phyloP scores from a whole-genome alignment of 1,284 basidiomycete genomes.

The Rhodotorula sp. region DNA sequence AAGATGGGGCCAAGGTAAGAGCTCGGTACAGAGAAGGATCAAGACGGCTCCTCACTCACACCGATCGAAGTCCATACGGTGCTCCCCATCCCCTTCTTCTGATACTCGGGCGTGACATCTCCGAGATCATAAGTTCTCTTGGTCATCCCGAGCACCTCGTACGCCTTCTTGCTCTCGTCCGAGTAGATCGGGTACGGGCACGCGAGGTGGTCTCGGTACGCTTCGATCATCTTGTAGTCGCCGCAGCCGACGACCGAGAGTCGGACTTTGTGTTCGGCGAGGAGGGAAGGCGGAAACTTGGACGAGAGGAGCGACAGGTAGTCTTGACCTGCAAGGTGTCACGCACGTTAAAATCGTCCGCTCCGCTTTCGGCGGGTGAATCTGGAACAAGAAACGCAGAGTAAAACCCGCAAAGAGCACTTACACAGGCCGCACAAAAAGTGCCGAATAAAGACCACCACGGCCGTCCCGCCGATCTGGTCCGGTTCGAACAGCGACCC shows the following conservation, averaged over 20 bases:
- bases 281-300: conserved; percentile 52
- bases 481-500: conserved; percentile 16
- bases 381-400: too few species aligned
- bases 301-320: conserved; percentile 58
- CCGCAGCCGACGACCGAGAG: conserved; percentile 65
- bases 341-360: conserved; percentile 45
- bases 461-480: conserved; percentile 52
- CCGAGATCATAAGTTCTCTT: conserved; percentile 29
- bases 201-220: conserved; percentile 52
- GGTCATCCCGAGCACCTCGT: conserved; percentile 38
- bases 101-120: conserved; percentile 27
- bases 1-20: not conserved
- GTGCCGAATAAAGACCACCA: conserved; percentile 64
- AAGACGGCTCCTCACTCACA: conserved; percentile 2
- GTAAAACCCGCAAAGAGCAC: conserved; percentile 52
- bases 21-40: not conserved
- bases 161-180: conserved; percentile 56
- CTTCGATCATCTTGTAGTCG: conserved; percentile 57
- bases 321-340: conserved; percentile 49
- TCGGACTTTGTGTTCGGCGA: conserved; percentile 49
- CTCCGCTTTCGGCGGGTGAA: not conserved
- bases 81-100: conserved; percentile 4
- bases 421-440: conserved; percentile 6
- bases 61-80: conserved; percentile 15
- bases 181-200: conserved; percentile 55